Evolutionary conservation across 352 stramenopile genomes (phyloP).

Genomic region (Globisporangium polare): DNA sequence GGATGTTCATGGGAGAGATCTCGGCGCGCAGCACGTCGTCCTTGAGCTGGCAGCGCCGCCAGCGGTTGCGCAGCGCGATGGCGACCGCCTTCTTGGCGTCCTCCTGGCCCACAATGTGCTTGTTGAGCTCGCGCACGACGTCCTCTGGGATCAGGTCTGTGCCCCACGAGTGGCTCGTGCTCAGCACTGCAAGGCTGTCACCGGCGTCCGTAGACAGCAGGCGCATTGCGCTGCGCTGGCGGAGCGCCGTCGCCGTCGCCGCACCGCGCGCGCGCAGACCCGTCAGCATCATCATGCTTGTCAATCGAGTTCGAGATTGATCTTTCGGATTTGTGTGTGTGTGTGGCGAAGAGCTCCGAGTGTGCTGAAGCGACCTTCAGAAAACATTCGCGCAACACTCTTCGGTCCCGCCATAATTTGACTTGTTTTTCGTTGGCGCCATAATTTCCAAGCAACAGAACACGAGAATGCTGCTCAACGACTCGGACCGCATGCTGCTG

Average conservation of each 20-base stretch:
- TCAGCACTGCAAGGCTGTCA: conserved; percentile 10
- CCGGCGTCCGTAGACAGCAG: background rate
- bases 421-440: conserved; percentile 3
- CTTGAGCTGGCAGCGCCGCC: conserved; percentile 93
- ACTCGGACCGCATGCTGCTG: conserved; percentile 71
- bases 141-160: conserved; percentile 83
- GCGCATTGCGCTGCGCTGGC: background rate
- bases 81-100: conserved; percentile 97
- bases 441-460: background rate
- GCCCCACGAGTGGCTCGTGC: conserved; percentile 17
- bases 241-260: background rate
- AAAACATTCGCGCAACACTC: background rate
- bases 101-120: conserved; percentile 95
- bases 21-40: conserved; percentile 80
- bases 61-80: conserved; percentile 98
- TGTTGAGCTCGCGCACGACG: conserved; percentile 93
- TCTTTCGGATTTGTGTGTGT: background rate
- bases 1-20: conserved; percentile 98
- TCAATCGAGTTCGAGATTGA: conserved; percentile 5
- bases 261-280: background rate
- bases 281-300: conserved; percentile 4
- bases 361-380: background rate
- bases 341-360: background rate
- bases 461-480: conserved; percentile 42
- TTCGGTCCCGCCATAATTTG: background rate